Percentiles rank a stretch among this genome's conserved stretches.
phyloP scores from a whole-genome alignment of 2,329 filamentous ascomycete species.

The Eutypella sp. region DNA sequence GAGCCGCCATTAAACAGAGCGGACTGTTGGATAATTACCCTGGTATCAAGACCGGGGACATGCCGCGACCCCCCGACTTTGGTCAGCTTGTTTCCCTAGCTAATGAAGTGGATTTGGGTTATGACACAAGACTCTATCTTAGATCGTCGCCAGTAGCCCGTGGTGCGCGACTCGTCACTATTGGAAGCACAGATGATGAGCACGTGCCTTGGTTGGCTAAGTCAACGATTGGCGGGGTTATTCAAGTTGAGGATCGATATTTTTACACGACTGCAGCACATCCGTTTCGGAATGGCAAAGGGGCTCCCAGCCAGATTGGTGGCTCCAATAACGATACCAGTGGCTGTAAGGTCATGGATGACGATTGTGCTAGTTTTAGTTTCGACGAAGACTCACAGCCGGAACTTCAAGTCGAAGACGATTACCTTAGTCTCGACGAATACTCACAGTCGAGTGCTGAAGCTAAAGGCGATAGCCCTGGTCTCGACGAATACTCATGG shows the following conservation, averaged over 20 bases:
- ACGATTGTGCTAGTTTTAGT: background rate
- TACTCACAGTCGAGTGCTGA: no score
- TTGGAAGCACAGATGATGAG: background rate
- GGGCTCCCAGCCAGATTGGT: background rate
- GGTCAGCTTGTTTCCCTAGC: background rate
- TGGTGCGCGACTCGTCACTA: background rate
- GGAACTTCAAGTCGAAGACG: background rate
- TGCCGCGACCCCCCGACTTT: background rate
- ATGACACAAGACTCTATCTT: background rate
- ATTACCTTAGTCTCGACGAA: background rate
- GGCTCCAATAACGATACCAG: background rate
- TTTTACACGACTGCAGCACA: background rate
- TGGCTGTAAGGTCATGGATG: background rate
- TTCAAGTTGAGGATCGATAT: background rate
- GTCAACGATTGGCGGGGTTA: background rate
- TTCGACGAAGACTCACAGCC: background rate
- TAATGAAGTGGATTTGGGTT: background rate
- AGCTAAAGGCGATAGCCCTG: no score
- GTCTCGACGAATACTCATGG: no score
- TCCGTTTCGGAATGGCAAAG: background rate
- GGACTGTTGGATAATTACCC: background rate
- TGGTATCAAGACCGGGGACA: constrained; percentile 1
- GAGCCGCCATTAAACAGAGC: background rate
- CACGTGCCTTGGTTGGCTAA: background rate
- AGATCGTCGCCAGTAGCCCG: background rate